Evolutionary conservation across 768 basidiomycete species (phyloP), one percentile per base, ranked within the genome.

Genomic region (Rubroboletus satanas): DNA sequence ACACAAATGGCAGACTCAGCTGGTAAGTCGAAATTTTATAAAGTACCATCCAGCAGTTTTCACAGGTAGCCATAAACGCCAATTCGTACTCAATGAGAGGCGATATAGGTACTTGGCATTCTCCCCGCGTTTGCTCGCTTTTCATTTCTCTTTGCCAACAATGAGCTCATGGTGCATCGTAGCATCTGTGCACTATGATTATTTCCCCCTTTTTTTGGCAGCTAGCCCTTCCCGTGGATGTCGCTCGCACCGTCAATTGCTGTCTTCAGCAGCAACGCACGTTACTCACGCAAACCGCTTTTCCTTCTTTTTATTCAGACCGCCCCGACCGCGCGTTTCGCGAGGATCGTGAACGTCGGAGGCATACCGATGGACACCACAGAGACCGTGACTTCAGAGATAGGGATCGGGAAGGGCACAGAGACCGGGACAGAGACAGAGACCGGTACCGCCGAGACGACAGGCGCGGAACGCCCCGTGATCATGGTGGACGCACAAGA

Each of bases 111-210:
- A 66, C 67, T 66, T 68, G 69, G 56, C 64, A 55, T 50, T 72
- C 71, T 64, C 62, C 66, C 63, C 62, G 65, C 63, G 69, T 69
- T 75, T 56, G 56, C 60, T 59, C 51, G 59, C 56, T 54, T 54
- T 61, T 37, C 42, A 29, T 39, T 64, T 62, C 79, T 80, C 79
- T 60, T 66, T 68, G 64, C 66, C 73, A 73, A 78, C 73, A 73
- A 76, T 75, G 79, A 77, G 78, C 81, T 83, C 81, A 83, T 83
- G 82, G 81, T 83, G 83, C 81, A 79, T 67, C 64, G 38, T 62
- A 68, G 64, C 69, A 64, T 65, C 64, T 61, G 54, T 65, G 70
- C 73, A 69, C 82, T 78, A 74, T 83, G 70, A 73, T 73, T 51
- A 65, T 72, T 78, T 71, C 53, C 45, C 45, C 26, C 45, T 37